Base-by-base conservation (phyloP, 345 rosid species). In the Syzygium grande region DNA sequence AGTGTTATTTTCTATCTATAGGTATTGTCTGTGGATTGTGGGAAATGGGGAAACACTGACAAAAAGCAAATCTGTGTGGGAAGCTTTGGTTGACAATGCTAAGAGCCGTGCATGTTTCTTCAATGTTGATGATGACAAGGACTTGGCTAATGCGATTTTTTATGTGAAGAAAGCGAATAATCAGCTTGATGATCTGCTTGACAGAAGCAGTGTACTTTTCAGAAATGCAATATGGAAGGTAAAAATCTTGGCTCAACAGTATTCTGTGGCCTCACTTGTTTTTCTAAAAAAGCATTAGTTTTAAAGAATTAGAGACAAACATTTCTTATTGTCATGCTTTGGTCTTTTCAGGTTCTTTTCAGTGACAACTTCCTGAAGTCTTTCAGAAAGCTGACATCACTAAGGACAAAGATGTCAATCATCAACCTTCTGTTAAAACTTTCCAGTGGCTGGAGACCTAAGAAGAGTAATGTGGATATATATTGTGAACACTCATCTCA, bases 11-110 rank as follows among this genome's bases (percentile, higher is more conserved):
- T 29, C 43, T 46, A 51, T 52, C 8, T 30, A 30, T 53, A 86
- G 96, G 89, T 91, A 92, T 51, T 88, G 96, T 87, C 92, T 93
- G 52, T 93, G 95, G 96, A 92, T 94, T 89, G 84, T 93, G 86
- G 96, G 95, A 53, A 88, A 90, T 88, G 94, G 77, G 88, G 88
- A 59, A 87, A 93, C 94, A 1, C 87, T 94, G 84, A 29, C 38
- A 21, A 88, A 58, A 9, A 89, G 90, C 80, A 86, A 86, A 23
- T 92, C 96, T 13, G 87, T 90, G 53, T 93, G 96, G 96, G 25
- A 88, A 65, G 23, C 56, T 11, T 41, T 94, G 63, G 86, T 92
- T 16, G 27, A 7, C 86, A 92, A 94, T 91, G 93, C 94, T 7
- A 93, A 88, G 89, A 55, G 22, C 9, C 93, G 94, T 13, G 52